Conservation (phyloP, 257 asterid genomes). For the Nyctanthes arbortristis region DNA sequence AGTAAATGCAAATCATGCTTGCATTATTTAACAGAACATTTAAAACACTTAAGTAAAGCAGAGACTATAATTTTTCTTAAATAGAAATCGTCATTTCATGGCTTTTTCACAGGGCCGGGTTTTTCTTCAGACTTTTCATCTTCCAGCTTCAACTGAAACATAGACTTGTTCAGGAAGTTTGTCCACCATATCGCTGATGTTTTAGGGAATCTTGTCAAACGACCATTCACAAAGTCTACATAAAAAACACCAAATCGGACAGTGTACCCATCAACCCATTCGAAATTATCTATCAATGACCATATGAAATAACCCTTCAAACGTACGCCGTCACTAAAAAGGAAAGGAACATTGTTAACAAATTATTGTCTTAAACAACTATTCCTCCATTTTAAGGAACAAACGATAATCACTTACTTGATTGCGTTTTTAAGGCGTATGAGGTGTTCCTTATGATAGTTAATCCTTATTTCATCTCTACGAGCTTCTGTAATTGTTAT, state of each 20-base stretch:
- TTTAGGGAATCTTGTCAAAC: constrained; percentile 11
- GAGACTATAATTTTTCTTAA: too few relatives aligned
- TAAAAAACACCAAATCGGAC: constrained; percentile 14
- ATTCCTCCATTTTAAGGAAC: background rate
- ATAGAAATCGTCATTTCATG: too few relatives aligned
- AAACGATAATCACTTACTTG: background rate
- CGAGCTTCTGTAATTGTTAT: background rate
- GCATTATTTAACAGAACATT: too few relatives aligned
- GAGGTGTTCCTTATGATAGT: constrained; percentile 25
- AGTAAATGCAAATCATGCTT: too few relatives aligned
- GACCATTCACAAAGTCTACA: background rate
- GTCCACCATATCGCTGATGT: constrained; percentile 4
- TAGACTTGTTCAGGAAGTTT: background rate
- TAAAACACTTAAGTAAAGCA: too few relatives aligned
- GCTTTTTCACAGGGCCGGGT: background rate
- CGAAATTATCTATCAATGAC: constrained; percentile 15
- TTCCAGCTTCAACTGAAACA: background rate
- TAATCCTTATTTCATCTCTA: background rate
- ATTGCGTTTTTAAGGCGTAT: constrained; percentile 13
- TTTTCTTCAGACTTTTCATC: background rate
- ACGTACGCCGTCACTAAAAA: constrained; percentile 7
- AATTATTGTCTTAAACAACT: background rate
- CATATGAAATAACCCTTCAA: constrained; percentile 10
- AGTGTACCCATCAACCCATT: constrained; percentile 12
- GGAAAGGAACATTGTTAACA: background rate